phyloP scores from a whole-genome alignment of 257 asterid genomes.

The Dorcoceras hygrometricum region DNA sequence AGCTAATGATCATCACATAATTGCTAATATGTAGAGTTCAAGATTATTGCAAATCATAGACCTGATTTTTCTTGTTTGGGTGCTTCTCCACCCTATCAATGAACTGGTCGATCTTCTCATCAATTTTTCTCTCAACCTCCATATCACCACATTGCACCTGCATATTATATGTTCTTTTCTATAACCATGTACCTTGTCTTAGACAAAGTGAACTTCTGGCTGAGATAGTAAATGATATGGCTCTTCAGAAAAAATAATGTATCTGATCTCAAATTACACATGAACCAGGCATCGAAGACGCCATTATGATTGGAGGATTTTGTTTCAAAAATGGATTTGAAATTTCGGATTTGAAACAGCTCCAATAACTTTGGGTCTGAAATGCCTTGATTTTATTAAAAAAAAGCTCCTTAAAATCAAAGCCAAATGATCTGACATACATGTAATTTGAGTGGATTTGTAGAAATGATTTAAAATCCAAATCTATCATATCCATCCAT shows the following conservation, averaged over 20 bases:
- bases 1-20: no score
- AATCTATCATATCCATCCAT: not conserved
- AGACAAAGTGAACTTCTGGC: no score
- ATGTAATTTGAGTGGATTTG: not conserved
- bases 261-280: not conserved
- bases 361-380: not conserved
- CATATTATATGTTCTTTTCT: no score
- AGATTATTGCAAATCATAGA: conserved; percentile 26
- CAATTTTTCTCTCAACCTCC: conserved; percentile 79
- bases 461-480: not conserved
- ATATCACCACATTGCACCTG: conserved; percentile 91
- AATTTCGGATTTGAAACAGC: not conserved
- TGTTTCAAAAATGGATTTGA: not conserved
- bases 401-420: not conserved
- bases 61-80: conserved; percentile 96
- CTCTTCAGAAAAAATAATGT: conserved; percentile 2
- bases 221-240: no score
- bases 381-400: not conserved
- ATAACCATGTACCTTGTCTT: no score
- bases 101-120: conserved; percentile 82
- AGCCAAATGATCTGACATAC: not conserved
- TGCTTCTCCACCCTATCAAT: conserved; percentile 92
- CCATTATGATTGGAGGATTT: not conserved
- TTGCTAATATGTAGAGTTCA: conserved; percentile 7
- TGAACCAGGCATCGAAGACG: not conserved